These are phyloP conservation scores for Falciphora oryzae DNA, from an alignment of 2,329 filamentous ascomycete species.

Conservation along the genomic window DNA sequence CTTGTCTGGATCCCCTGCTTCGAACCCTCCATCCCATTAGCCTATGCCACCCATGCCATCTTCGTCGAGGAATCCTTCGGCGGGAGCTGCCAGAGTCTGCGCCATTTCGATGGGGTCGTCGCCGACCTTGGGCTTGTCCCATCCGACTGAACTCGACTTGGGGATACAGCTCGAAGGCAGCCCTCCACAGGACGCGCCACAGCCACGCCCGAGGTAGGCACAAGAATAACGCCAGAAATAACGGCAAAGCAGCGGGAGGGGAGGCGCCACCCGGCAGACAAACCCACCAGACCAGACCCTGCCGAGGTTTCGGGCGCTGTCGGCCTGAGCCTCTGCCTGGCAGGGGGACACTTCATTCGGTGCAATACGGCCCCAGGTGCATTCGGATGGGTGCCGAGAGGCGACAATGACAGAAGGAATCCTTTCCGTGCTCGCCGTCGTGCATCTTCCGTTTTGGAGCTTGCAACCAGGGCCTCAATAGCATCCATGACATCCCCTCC, in stretches of 20 bases:
- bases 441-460: not conserved
- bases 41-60: no score
- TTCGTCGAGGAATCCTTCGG: no score
- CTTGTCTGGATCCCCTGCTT: not conserved
- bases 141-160: not conserved
- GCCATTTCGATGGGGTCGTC: no score
- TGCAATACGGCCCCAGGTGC: not conserved
- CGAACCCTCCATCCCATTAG: no score
- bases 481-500: not conserved
- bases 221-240: slow-evolving; percentile 2
- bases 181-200: not conserved
- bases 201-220: not conserved
- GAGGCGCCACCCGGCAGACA: not conserved
- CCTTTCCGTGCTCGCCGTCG: not conserved
- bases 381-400: not conserved
- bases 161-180: not conserved
- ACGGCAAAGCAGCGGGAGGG: not conserved
- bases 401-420: not conserved
- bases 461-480: no score
- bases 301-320: not conserved
- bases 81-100: no score
- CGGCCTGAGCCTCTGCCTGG: not conserved
- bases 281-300: not conserved
- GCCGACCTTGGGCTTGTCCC: no score
- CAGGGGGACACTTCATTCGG: not conserved